Conservation (phyloP, 2,329 filamentous ascomycete species). For the Arthrinium puccinioides region DNA sequence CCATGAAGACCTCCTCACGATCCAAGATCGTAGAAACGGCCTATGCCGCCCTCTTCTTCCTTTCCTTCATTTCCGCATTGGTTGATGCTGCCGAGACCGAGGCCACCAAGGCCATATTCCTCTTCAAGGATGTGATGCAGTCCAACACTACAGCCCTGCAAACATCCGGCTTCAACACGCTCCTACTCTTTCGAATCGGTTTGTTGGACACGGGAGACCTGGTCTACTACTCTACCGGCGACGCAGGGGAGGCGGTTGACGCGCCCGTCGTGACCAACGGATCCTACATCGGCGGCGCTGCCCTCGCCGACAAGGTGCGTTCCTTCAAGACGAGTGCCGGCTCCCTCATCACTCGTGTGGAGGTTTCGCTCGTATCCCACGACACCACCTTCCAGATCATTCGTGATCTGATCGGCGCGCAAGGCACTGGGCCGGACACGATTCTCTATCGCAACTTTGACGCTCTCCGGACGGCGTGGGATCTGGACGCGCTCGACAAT, state of each 20-base stretch:
- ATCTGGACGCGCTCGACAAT: constrained; percentile 37
- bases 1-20: no score
- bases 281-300: constrained; percentile 39
- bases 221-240: constrained; percentile 32
- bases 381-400: constrained; percentile 33
- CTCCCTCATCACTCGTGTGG: constrained; percentile 28
- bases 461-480: constrained; percentile 31
- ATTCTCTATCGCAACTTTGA: constrained; percentile 31
- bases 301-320: constrained; percentile 37
- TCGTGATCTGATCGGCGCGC: constrained; percentile 26
- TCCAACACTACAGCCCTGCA: constrained; percentile 33
- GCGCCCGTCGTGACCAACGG: constrained; percentile 28
- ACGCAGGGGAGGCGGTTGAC: constrained; percentile 28
- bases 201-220: constrained; percentile 33
- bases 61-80: no score
- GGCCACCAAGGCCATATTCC: constrained; percentile 24
- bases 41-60: no score
- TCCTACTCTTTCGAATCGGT: constrained; percentile 37
- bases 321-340: constrained; percentile 27
- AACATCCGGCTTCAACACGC: constrained; percentile 33
- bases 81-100: no score
- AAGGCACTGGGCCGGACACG: constrained; percentile 24
- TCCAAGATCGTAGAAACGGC: no score
- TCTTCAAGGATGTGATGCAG: constrained; percentile 37
- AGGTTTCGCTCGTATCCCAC: constrained; percentile 23